Evolutionary conservation across 1,139 yeast species (phyloP), one percentile per base, ranked within the genome.

Genomic region (Kodamaea suecica): DNA sequence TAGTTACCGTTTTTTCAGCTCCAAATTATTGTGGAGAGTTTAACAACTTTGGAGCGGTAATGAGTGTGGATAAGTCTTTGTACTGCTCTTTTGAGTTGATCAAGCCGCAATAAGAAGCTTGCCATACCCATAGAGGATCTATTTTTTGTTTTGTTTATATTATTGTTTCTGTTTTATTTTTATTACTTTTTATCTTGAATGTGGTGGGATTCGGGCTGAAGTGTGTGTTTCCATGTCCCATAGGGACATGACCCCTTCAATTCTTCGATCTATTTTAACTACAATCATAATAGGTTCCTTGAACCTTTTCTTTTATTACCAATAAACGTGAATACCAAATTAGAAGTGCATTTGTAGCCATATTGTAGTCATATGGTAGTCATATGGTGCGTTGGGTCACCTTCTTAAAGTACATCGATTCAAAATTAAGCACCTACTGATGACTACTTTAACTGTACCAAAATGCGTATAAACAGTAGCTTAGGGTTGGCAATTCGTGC

Each of bases 11-110:
- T 2, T 86, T 86, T 50, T 78, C 84, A 47, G 95, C 95, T 2
- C 95, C 95, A 4, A 86, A 86, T 54, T 86, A 86, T 55, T 86
- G 95, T 64, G 95, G 95, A 9, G 95, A 86, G 55, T 86, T 86
- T 53, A 82, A 84, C 50, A 86, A 86, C 56, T 84, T 86, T 80
- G 95, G 95, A 26, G 95, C 95, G 1, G 86, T 86, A 20, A 82
- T 86, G 90, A 78, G 84, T 52, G 95, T 86, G 23, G 84, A 84
- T 48, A 77, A 78, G 44, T 76, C 77, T 35, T 65, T 86, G 49
- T 75, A 84, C 58, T 86, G 95, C 53, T 82, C 92, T 26, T 86
- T 86, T 63, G 95, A 86, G 53, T 66, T 86, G 47, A 65, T 86
- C 43, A 84, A 85, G 56, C 95, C 95, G 40, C 64, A 54, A 30